These are phyloP conservation scores for Daphne laureola DNA, from an alignment of 441 rosid species.

Conservation along the genomic window DNA sequence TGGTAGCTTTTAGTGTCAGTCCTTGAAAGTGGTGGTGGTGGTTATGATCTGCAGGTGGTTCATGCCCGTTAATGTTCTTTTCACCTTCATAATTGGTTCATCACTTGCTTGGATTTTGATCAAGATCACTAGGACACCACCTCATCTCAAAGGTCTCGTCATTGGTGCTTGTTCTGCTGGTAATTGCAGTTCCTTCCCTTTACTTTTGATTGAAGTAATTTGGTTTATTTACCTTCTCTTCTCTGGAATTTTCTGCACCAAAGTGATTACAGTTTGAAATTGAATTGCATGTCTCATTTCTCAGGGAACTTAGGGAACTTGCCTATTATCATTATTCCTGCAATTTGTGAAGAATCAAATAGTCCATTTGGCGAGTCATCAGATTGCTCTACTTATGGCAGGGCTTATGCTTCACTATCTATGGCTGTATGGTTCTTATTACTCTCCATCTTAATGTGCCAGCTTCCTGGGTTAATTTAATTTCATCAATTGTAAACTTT, in stretches of 20 bases:
- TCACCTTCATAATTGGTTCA: slow-evolving; percentile 28
- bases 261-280: not conserved
- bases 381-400: slow-evolving; percentile 18
- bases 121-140: slow-evolving; percentile 27
- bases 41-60: slow-evolving; percentile 26
- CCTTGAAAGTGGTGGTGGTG: not conserved
- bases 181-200: slow-evolving; percentile 5
- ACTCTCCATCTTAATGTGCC: not conserved
- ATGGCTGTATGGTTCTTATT: slow-evolving; percentile 21
- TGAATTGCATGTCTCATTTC: slow-evolving; percentile 2
- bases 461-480: not conserved
- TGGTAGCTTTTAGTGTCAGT: not conserved
- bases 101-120: slow-evolving; percentile 30
- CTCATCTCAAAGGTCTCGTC: slow-evolving; percentile 27
- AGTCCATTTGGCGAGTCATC: slow-evolving; percentile 38
- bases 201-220: no score
- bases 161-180: slow-evolving; percentile 36
- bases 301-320: slow-evolving; percentile 33
- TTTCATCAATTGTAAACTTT: not conserved
- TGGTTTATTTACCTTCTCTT: no score
- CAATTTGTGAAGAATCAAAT: slow-evolving; percentile 23
- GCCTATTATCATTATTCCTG: slow-evolving; percentile 32
- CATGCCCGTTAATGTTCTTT: slow-evolving; percentile 34
- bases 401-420: slow-evolving; percentile 32
- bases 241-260: no score